Evolutionary conservation across 2,329 filamentous ascomycete species (phyloP).

Genomic region (Aspergillus japonicus): DNA sequence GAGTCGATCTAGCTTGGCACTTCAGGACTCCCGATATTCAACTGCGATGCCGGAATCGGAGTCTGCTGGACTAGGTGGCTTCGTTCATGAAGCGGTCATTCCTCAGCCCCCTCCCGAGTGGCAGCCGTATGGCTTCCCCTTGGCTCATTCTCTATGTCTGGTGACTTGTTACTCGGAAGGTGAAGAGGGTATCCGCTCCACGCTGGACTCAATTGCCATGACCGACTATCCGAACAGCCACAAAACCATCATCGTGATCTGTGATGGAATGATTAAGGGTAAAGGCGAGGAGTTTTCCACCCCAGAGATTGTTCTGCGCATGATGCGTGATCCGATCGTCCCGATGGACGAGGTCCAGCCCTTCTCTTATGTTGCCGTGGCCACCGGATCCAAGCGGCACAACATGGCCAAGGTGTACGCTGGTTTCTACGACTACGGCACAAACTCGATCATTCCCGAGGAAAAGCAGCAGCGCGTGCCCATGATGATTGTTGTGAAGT

Average conservation of each 20-base stretch:
- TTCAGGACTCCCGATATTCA: conserved; percentile 57
- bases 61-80: conserved; percentile 80
- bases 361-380: conserved; percentile 95
- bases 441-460: conserved; percentile 70
- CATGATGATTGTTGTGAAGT: conserved; percentile 96
- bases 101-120: conserved; percentile 95
- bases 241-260: conserved; percentile 93
- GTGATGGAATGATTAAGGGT: conserved; percentile 96
- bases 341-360: conserved; percentile 78
- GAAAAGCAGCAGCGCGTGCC: conserved; percentile 96
- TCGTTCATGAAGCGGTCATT: conserved; percentile 93
- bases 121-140: conserved; percentile 93
- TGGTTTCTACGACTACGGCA: conserved; percentile 96
- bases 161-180: conserved; percentile 98
- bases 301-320: conserved; percentile 82
- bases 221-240: conserved; percentile 99
- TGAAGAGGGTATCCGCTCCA: conserved; percentile 86
- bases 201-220: conserved; percentile 91
- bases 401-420: conserved; percentile 99
- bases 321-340: conserved; percentile 90
- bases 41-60: conserved; percentile 61
- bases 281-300: conserved; percentile 83
- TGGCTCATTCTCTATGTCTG: conserved; percentile 89
- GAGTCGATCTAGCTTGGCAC: conserved; percentile 56
- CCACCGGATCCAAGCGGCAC: conserved; percentile 93